A percentile compares a stretch with the other conserved stretches of the same genome.
Conservation (phyloP, 345 rosid genomes). For the Citrus unshiu region DNA sequence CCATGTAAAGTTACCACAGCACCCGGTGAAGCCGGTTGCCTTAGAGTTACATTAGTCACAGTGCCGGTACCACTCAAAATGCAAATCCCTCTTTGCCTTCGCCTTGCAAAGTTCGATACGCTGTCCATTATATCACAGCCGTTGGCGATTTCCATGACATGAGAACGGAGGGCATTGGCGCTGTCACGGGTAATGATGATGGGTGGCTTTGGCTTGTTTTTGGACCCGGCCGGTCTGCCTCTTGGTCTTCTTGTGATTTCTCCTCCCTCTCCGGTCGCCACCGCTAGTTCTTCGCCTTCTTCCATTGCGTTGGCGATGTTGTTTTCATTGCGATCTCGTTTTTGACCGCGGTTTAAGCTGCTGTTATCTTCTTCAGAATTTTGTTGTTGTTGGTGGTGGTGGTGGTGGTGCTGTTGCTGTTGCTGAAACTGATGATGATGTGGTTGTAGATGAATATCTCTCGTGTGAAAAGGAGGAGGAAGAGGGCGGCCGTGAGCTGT, state of each 20-base stretch:
- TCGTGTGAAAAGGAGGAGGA: constrained; percentile 76
- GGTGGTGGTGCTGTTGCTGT: background rate
- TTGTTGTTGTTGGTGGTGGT: constrained; percentile 48
- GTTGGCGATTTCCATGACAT: constrained; percentile 79
- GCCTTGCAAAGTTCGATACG: constrained; percentile 66
- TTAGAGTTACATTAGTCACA: constrained; percentile 72
- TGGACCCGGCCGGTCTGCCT: constrained; percentile 88
- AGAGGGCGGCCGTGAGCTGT: constrained; percentile 72
- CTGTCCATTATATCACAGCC: constrained; percentile 84
- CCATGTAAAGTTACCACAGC: constrained; percentile 85
- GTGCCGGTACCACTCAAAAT: constrained; percentile 86
- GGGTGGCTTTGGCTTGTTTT: constrained; percentile 90
- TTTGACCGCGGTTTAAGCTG: constrained; percentile 43
- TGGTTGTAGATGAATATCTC: constrained; percentile 74
- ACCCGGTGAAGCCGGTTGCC: constrained; percentile 79
- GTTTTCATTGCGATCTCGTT: constrained; percentile 66
- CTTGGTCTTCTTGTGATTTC: constrained; percentile 66
- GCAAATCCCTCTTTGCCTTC: constrained; percentile 85
- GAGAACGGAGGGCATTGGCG: constrained; percentile 93
- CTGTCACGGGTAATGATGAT: constrained; percentile 92
- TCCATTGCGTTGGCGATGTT: constrained; percentile 23
- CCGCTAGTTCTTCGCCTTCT: constrained; percentile 39
- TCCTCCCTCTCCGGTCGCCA: constrained; percentile 37
- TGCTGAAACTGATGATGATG: constrained; percentile 37
- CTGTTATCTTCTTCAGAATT: constrained; percentile 36